Base-by-base conservation (phyloP, 345 rosid genomes). In the Draba incana region DNA sequence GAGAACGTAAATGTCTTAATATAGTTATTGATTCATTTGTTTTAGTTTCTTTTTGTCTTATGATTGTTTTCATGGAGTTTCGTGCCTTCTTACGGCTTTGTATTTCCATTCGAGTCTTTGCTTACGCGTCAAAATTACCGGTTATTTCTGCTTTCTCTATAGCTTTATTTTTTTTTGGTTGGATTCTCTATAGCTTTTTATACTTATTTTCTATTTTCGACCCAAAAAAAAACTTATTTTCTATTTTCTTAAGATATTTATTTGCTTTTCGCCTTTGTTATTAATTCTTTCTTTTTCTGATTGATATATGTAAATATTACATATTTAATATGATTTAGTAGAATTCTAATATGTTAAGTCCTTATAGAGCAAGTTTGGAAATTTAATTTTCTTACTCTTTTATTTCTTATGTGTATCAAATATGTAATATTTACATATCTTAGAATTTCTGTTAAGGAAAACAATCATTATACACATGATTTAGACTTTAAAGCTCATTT, bases 11-110 rank as follows among this genome's bases (percentile, higher is more conserved):
- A 35, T 20, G 63, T 59, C 53, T 35, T 52, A 30, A 16, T 58
- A 66, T 43, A 37, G 14, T 61, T 59, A 14, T 35, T 14, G 12
- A 39, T 10, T 57, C 4, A 33, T 28, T 50, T 60, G 15, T 30
- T 41, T 49, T 3, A 42, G 53, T 11, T 0, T 49, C 10, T 25
- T 31, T 64, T 38, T 35, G 44, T 45, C 57, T 13, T 8, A 68
- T 67, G 69, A 60, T 68, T 67, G 44, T 66, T 44, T 60, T 1
- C 55, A 6, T 62, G 13, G 61, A 75, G 79, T 75, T 69, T 62
- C 79, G 78, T 69, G 70, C 41, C 28, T 20, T 45, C 69, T 56
- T 69, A 55, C 66, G 70, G 57, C 74, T 68, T 63, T 62, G 56
- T 24, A 50, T 48, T 51, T 65, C 12, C 51, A 56, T 68, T 68